Percentiles rank a stretch among this genome's conserved stretches.
Conservation (phyloP, 2,329 filamentous ascomycete genomes). For the Colletotrichum sp. region DNA sequence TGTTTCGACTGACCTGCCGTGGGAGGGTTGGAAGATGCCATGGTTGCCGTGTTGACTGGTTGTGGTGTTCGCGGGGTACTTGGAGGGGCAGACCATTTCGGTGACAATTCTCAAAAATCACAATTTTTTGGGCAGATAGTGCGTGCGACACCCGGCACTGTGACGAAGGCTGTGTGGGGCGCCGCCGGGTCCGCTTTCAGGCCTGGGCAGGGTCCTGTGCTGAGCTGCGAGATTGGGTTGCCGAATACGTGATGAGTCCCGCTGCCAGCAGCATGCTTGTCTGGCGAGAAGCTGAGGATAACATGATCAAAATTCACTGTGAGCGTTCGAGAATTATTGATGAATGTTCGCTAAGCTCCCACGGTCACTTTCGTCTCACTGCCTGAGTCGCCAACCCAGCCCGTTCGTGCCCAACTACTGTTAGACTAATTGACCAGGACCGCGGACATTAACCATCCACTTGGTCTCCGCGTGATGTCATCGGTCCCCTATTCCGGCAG, state of each 20-base stretch:
- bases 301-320: background rate
- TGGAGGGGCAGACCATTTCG: conserved; percentile 13
- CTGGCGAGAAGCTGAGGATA: background rate
- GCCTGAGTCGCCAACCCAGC: background rate
- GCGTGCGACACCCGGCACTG: conserved; percentile 10
- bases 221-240: conserved; percentile 2
- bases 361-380: background rate
- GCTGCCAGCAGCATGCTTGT: background rate
- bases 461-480: conserved; percentile 17
- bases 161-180: background rate
- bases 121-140: conserved; percentile 14
- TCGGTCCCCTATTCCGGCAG: conserved; percentile 18
- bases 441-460: conserved; percentile 12
- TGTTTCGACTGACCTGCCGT: conserved; percentile 9
- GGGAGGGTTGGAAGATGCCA: conserved; percentile 5
- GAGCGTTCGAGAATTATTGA: background rate
- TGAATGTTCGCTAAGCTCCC: background rate
- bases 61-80: conserved; percentile 10
- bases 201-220: conserved; percentile 4
- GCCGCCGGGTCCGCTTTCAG: background rate
- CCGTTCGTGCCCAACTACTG: background rate
- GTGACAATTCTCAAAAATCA: conserved; percentile 14
- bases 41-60: conserved; percentile 18
- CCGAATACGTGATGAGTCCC: background rate
- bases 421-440: background rate